These are phyloP conservation scores for Phytophthora citrophthora DNA, from an alignment of 352 stramenopile species.

Conservation along the genomic window DNA sequence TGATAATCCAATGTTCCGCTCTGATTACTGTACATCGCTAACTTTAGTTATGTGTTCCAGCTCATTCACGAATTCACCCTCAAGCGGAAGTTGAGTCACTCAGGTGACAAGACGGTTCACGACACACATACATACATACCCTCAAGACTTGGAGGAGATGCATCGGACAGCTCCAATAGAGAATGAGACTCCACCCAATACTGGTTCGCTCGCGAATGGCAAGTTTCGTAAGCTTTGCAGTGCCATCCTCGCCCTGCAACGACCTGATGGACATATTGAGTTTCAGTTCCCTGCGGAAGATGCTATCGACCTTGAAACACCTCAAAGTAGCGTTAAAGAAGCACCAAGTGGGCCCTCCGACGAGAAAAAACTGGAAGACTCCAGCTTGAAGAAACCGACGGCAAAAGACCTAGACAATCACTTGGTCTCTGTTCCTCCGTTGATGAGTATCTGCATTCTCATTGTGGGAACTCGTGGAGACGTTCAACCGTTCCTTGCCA, in stretches of 20 bases:
- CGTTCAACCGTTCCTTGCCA: conserved; percentile 85
- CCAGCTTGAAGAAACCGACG: neutral
- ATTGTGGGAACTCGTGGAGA: conserved; percentile 89
- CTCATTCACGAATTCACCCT: neutral
- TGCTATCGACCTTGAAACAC: conserved; percentile 25
- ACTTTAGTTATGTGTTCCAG: conserved; percentile 3
- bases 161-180: conserved; percentile 9
- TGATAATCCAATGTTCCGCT: conserved; percentile 6
- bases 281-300: conserved; percentile 47
- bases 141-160: neutral
- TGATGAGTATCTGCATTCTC: conserved; percentile 88
- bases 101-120: too few species aligned
- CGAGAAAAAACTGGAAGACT: neutral
- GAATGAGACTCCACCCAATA: neutral
- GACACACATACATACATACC: too few species aligned
- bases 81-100: neutral
- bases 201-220: conserved; percentile 6
- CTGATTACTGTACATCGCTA: conserved; percentile 12
- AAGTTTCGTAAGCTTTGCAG: conserved; percentile 20
- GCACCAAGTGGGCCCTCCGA: neutral
- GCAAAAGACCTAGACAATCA: neutral
- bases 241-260: conserved; percentile 22
- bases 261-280: conserved; percentile 46
- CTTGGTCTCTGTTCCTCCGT: conserved; percentile 26
- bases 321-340: neutral